Evolutionary conservation across 2,329 filamentous ascomycete genomes (phyloP).

Genomic region (Lachnellula subtilissima): DNA sequence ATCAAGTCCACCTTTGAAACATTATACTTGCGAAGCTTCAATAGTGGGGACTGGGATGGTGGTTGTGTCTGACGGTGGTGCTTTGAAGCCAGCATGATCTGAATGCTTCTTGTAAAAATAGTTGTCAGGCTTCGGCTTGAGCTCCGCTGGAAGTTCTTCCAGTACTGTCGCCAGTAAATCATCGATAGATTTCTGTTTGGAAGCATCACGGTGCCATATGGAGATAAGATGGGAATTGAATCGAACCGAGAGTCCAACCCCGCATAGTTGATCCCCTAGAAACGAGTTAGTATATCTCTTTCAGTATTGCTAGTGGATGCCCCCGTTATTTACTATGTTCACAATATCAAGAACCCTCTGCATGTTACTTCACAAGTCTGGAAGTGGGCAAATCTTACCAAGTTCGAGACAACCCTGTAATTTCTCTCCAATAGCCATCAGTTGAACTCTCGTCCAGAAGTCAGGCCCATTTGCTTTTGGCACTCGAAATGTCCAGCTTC

Average conservation of each 20-base stretch:
- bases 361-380: neutral
- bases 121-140: conserved; percentile 65
- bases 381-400: conserved; percentile 43
- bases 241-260: conserved; percentile 79
- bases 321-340: neutral
- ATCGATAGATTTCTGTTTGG: conserved; percentile 74
- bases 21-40: conserved; percentile 20
- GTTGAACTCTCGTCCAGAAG: conserved; percentile 76
- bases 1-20: neutral
- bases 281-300: conserved; percentile 11
- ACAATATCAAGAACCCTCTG: too few species aligned
- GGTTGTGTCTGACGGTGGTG: conserved; percentile 35
- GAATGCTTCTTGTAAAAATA: conserved; percentile 88
- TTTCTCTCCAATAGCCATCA: conserved; percentile 78
- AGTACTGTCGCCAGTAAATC: conserved; percentile 69
- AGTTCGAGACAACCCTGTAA: conserved; percentile 68
- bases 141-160: conserved; percentile 65
- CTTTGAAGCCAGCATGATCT: conserved; percentile 79
- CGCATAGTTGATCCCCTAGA: conserved; percentile 79
- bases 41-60: conserved; percentile 19
- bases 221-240: conserved; percentile 87
- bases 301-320: neutral
- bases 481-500: conserved; percentile 89
- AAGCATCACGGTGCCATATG: conserved; percentile 88
- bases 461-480: conserved; percentile 68